Percentiles rank a stretch among this genome's conserved stretches.
These are phyloP conservation scores for Penicillium tannophilum DNA, from an alignment of 495 filamentous ascomycete species.

Conservation along the genomic window DNA sequence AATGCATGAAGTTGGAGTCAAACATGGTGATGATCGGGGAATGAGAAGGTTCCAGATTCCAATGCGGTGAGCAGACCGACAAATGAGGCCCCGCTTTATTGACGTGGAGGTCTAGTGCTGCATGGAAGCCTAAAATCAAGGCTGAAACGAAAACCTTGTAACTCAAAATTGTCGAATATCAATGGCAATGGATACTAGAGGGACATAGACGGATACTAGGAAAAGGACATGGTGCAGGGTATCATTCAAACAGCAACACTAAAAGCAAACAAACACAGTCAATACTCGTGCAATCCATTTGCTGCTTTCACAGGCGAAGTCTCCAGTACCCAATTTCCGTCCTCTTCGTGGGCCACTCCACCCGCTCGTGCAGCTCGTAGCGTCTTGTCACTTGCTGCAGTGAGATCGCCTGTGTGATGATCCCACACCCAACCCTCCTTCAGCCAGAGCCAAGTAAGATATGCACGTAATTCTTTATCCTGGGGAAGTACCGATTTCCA, in stretches of 20 bases:
- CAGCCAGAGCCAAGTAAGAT: constrained; percentile 88
- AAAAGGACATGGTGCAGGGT: not conserved
- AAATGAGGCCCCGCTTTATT: constrained; percentile 20
- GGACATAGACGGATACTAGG: not conserved
- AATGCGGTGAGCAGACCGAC: constrained; percentile 20
- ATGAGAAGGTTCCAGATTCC: constrained; percentile 1
- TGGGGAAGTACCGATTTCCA: constrained; percentile 84
- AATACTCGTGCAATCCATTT: constrained; percentile 30
- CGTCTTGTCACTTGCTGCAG: constrained; percentile 54
- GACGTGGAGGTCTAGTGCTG: constrained; percentile 19
- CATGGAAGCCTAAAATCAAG: constrained; percentile 25
- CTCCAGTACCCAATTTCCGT: constrained; percentile 50
- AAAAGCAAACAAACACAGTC: not conserved
- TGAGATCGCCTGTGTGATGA: constrained; percentile 64
- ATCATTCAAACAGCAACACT: not conserved
- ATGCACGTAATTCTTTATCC: constrained; percentile 90
- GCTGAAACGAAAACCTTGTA: constrained; percentile 2
- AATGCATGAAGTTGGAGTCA: constrained; percentile 12
- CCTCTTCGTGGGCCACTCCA: constrained; percentile 63
- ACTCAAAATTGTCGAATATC: not conserved
- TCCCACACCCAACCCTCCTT: constrained; percentile 86
- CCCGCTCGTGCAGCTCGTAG: constrained; percentile 61
- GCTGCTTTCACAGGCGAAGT: constrained; percentile 37
- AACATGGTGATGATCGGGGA: constrained; percentile 1
- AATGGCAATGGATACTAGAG: not conserved